phyloP scores from a whole-genome alignment of 2,329 filamentous ascomycete genomes.

The Penicillium sp. region DNA sequence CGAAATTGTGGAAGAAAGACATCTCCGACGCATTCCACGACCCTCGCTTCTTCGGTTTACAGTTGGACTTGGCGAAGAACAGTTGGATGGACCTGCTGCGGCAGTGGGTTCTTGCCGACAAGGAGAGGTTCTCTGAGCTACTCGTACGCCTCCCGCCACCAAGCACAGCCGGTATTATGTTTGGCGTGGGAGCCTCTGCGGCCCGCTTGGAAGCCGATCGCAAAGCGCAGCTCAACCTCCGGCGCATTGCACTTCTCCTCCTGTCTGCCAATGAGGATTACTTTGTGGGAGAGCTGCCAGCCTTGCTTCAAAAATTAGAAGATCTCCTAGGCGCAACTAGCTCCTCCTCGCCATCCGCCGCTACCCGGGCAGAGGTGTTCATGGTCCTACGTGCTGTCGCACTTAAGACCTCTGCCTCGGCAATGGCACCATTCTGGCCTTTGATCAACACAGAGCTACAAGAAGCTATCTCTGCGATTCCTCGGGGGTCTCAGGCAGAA shows the following conservation, averaged over 20 bases:
- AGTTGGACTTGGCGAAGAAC: slow-evolving; percentile 64
- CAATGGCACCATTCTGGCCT: slow-evolving; percentile 86
- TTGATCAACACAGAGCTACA: slow-evolving; percentile 85
- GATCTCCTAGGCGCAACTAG: slow-evolving; percentile 82
- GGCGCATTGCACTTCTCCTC: slow-evolving; percentile 77
- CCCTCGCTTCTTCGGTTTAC: slow-evolving; percentile 75
- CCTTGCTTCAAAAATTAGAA: slow-evolving; percentile 78
- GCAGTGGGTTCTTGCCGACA: slow-evolving; percentile 84
- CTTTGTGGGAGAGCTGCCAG: slow-evolving; percentile 73
- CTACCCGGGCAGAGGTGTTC: slow-evolving; percentile 85
- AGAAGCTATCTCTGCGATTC: slow-evolving; percentile 72
- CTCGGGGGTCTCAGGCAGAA: slow-evolving; percentile 69
- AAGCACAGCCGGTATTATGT: slow-evolving; percentile 92
- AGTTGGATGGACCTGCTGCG: slow-evolving; percentile 82
- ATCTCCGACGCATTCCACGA: slow-evolving; percentile 91
- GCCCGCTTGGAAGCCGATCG: slow-evolving; percentile 93
- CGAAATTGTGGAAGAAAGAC: slow-evolving; percentile 93
- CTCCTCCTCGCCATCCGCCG: slow-evolving; percentile 88
- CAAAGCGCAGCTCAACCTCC: slow-evolving; percentile 85
- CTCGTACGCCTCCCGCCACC: slow-evolving; percentile 77
- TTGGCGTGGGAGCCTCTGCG: slow-evolving; percentile 94
- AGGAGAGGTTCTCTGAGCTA: slow-evolving; percentile 82
- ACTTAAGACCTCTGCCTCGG: slow-evolving; percentile 75
- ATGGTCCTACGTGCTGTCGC: slow-evolving; percentile 82
- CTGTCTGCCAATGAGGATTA: slow-evolving; percentile 76